Percentiles rank a stretch among this genome's conserved stretches.
These are phyloP conservation scores for Trypanosoma lewisi DNA, from an alignment of 208 protist genomes.

Conservation along the genomic window DNA sequence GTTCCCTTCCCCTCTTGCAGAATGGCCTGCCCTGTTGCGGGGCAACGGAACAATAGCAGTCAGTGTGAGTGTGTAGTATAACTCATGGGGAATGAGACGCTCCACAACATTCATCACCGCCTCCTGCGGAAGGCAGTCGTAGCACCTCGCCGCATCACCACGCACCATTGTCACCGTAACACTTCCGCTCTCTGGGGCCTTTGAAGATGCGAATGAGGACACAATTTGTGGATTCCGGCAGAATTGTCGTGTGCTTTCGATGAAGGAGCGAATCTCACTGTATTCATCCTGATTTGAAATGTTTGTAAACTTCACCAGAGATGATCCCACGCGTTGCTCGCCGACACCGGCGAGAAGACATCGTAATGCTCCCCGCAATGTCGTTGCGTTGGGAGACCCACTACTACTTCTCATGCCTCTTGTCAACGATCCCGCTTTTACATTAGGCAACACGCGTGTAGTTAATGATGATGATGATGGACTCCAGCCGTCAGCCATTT, in stretches of 20 bases:
- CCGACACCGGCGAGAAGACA: slow-evolving; percentile 55
- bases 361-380: slow-evolving; percentile 40
- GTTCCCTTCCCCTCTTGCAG: background rate
- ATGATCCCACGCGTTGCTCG: slow-evolving; percentile 31
- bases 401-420: background rate
- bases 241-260: slow-evolving; percentile 26
- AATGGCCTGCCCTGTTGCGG: background rate
- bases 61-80: slow-evolving; percentile 44
- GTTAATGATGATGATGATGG: background rate
- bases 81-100: slow-evolving; percentile 39
- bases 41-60: slow-evolving; percentile 20
- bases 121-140: slow-evolving; percentile 62
- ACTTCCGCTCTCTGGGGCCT: background rate
- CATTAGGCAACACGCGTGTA: background rate
- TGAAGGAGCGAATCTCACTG: slow-evolving; percentile 59
- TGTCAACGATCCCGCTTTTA: background rate
- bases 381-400: slow-evolving; percentile 11
- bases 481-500: slow-evolving; percentile 11
- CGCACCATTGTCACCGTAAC: slow-evolving; percentile 33
- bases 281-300: slow-evolving; percentile 60
- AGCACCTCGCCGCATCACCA: slow-evolving; percentile 65
- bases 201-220: slow-evolving; percentile 6
- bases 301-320: slow-evolving; percentile 35
- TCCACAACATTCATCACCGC: slow-evolving; percentile 38
- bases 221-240: background rate